These are phyloP conservation scores for Aspergillus amoenus DNA, from an alignment of 2,329 filamentous ascomycete genomes.

Conservation along the genomic window DNA sequence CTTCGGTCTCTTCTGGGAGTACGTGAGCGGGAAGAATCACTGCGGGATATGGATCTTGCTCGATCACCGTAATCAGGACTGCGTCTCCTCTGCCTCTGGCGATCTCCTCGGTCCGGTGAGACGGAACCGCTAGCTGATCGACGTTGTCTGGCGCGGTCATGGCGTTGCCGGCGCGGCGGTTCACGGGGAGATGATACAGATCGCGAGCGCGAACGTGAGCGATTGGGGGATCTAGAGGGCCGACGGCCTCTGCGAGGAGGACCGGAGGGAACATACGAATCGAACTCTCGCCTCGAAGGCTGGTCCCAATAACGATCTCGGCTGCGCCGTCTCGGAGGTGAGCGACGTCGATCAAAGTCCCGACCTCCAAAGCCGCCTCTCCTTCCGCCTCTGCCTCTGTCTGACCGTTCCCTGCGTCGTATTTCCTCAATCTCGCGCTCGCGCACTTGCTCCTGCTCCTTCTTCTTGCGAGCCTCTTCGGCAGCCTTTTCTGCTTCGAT, in stretches of 20 bases:
- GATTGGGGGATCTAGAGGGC: slow-evolving; percentile 32
- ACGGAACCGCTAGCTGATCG: slow-evolving; percentile 39
- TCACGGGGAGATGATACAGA: slow-evolving; percentile 34
- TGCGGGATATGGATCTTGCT: slow-evolving; percentile 50
- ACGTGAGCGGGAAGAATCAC: slow-evolving; percentile 55
- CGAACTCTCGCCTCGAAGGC: slow-evolving; percentile 51
- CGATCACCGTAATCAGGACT: slow-evolving; percentile 46
- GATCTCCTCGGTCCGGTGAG: slow-evolving; percentile 39
- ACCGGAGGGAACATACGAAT: slow-evolving; percentile 57
- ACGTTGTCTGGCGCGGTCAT: slow-evolving; percentile 30
- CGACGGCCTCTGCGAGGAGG: slow-evolving; percentile 40
- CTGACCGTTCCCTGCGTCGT: slow-evolving; percentile 55
- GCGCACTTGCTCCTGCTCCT: slow-evolving; percentile 68
- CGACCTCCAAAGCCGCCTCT: slow-evolving; percentile 37
- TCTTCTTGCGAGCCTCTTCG: slow-evolving; percentile 69
- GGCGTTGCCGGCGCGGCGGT: slow-evolving; percentile 29
- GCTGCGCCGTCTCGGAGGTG: slow-evolving; percentile 51
- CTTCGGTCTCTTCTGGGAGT: slow-evolving; percentile 51
- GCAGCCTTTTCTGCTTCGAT: slow-evolving; percentile 79
- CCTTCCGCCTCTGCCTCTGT: slow-evolving; percentile 38
- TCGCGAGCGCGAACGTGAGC: slow-evolving; percentile 33
- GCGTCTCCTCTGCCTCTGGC: slow-evolving; percentile 36
- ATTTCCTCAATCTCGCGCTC: slow-evolving; percentile 69
- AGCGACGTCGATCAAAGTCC: slow-evolving; percentile 53
- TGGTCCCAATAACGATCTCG: slow-evolving; percentile 46